A percentile compares a stretch with the other conserved stretches of the same genome.
These are phyloP conservation scores for Skeletonema menzelii DNA, from an alignment of 108 stramenopile species.

Conservation along the genomic window DNA sequence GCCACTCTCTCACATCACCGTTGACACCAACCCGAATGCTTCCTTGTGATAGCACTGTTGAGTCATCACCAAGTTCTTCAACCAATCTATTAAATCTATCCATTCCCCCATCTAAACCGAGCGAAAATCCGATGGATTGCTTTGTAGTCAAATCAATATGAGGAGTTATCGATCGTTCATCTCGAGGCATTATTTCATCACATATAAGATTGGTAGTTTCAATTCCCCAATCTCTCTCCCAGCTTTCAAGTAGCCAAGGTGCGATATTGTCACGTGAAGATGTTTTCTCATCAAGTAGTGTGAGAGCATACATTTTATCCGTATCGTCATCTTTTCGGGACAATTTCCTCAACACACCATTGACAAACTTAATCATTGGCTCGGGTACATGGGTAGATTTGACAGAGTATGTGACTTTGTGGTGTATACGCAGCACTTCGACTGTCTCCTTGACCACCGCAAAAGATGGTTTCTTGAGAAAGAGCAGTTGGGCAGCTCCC, in stretches of 20 bases:
- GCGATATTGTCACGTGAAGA: conserved; percentile 58
- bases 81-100: conserved; percentile 10
- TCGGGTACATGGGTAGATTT: conserved; percentile 41
- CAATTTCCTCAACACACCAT: conserved; percentile 73
- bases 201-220: conserved; percentile 50
- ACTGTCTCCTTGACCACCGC: conserved; percentile 82
- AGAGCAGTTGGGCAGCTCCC: conserved; percentile 77
- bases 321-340: conserved; percentile 39
- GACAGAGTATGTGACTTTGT: conserved; percentile 4
- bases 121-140: conserved; percentile 16
- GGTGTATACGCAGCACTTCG: conserved; percentile 59
- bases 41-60: conserved; percentile 64
- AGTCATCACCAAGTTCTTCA: conserved; percentile 24
- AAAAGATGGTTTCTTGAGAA: conserved; percentile 59
- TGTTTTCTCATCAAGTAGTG: conserved; percentile 47
- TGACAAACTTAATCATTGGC: conserved; percentile 76
- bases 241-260: conserved; percentile 61
- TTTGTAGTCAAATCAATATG: conserved; percentile 66
- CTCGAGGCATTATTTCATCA: conserved; percentile 54
- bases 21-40: conserved; percentile 54
- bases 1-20: conserved; percentile 65
- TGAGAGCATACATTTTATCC: conserved; percentile 16
- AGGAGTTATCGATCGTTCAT: conserved; percentile 32
- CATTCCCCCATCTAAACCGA: background rate
- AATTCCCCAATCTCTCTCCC: conserved; percentile 60